Evolutionary conservation across 768 basidiomycete species (phyloP), one percentile per base, ranked within the genome.

Genomic region (Tricholoma saponaceum): DNA sequence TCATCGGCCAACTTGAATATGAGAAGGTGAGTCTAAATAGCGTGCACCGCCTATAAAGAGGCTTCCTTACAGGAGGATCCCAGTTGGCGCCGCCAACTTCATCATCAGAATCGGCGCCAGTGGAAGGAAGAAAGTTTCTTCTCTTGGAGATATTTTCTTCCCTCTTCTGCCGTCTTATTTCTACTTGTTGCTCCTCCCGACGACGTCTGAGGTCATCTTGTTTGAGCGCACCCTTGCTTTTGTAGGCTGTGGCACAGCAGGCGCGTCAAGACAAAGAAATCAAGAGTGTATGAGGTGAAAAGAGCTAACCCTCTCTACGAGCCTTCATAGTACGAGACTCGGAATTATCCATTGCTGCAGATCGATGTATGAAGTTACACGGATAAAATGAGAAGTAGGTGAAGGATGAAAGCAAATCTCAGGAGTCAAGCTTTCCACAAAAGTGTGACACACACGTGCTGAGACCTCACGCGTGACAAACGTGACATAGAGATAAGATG

Each of bases 71-170:
- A 58, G 89, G 87, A 67, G 86, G 79, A 71, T 94, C 89, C 89
- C 90, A 92, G 58, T 70, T 79, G 66, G 82, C 83, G 64, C 77
- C 71, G 59, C 81, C 75, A 66, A 85, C 80, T 69, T 96, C 95
- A 61, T 98, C 96, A 83, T 98, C 96, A 54, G 95, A 97, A 69
- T 98, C 96, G 59, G 74, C 79, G 57, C 80, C 77, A 50, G 83
- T 74, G 25, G 84, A 80, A 33, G 93, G 86, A 57, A 94, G 81
- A 70, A 96, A 92, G 74, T 98, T 98, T 61, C 97, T 82, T 72
- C 97, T 84, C 81, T 99, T 99, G 58, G 95, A 92, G 60, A 98
- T 95, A 72, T 95, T 95, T 74, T 99, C 97, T 72, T 99, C 97
- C 65, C 97, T 83, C 78, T 98, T 98, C 78, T 96, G 93, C 69